Conservation (phyloP, 2,329 filamentous ascomycete species). For the Atkinsonella texensis region DNA sequence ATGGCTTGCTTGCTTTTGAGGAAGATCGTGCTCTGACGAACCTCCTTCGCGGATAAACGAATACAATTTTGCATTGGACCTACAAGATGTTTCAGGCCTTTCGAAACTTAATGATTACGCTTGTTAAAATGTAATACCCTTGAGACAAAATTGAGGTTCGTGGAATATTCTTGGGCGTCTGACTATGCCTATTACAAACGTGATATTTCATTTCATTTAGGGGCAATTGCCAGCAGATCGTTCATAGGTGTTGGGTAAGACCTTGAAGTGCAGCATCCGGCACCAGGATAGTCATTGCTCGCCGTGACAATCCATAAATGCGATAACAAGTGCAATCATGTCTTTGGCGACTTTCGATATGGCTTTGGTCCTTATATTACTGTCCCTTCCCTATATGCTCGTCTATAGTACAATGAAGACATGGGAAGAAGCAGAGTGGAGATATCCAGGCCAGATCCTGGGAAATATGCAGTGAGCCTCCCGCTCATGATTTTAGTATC, state of each 20-base stretch:
- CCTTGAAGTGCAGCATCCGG: too few relatives aligned
- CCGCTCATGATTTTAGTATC: conserved; percentile 18
- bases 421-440: conserved; percentile 29
- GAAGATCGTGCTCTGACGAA: conserved; percentile 31
- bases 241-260: too few relatives aligned
- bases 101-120: background rate
- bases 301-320: too few relatives aligned
- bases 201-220: too few relatives aligned
- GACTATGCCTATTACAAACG: too few relatives aligned
- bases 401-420: conserved; percentile 27
- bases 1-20: conserved; percentile 32
- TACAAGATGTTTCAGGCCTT: conserved; percentile 1
- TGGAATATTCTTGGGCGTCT: too few relatives aligned
- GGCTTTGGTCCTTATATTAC: conserved; percentile 13
- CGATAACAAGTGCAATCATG: background rate
- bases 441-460: conserved; percentile 22
- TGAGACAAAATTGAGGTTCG: background rate
- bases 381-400: conserved; percentile 18
- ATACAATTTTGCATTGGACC: conserved; percentile 27
- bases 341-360: background rate
- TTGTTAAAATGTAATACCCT: too few relatives aligned
- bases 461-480: conserved; percentile 25
- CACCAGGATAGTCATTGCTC: too few relatives aligned
- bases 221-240: too few relatives aligned
- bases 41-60: conserved; percentile 31